Conservation (phyloP, 169 alveolate genomes). For the Eimeria acervulina region DNA sequence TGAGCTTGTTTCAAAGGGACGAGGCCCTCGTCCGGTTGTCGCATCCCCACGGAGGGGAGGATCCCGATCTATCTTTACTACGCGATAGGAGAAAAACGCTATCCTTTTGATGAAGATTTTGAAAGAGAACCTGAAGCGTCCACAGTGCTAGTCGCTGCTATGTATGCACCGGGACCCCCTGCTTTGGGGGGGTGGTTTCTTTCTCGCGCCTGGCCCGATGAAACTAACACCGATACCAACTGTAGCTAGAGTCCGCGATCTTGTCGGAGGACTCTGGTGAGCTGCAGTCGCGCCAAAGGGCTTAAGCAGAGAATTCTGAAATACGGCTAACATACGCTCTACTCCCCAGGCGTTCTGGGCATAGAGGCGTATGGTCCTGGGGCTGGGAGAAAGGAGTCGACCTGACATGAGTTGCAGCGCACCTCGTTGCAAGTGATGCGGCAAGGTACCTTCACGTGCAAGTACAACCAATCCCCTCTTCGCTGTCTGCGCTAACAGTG, state of each 20-base stretch:
- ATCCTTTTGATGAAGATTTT: not conserved
- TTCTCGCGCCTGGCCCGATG: not conserved
- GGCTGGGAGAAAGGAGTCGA: too few species aligned
- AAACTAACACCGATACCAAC: too few species aligned
- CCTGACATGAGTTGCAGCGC: not conserved
- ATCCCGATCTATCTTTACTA: not conserved
- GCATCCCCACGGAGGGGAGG: not conserved
- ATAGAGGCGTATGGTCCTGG: too few species aligned
- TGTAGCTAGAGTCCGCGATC: not conserved
- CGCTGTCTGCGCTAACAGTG: not conserved
- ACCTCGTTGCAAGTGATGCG: not conserved
- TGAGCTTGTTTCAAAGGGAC: not conserved
- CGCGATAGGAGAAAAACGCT: not conserved
- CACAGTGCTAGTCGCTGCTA: not conserved
- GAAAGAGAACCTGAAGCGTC: not conserved
- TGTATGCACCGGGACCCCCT: not conserved
- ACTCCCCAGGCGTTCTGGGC: not conserved
- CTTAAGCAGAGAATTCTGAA: not conserved
- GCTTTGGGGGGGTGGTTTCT: not conserved
- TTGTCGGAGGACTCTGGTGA: not conserved
- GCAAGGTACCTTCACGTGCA: not conserved
- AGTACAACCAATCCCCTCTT: not conserved
- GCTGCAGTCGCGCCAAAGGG: not conserved
- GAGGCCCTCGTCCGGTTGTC: not conserved
- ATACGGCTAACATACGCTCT: not conserved